These are phyloP conservation scores for Trametes coccinea DNA, from an alignment of 768 basidiomycete genomes.

Conservation along the genomic window DNA sequence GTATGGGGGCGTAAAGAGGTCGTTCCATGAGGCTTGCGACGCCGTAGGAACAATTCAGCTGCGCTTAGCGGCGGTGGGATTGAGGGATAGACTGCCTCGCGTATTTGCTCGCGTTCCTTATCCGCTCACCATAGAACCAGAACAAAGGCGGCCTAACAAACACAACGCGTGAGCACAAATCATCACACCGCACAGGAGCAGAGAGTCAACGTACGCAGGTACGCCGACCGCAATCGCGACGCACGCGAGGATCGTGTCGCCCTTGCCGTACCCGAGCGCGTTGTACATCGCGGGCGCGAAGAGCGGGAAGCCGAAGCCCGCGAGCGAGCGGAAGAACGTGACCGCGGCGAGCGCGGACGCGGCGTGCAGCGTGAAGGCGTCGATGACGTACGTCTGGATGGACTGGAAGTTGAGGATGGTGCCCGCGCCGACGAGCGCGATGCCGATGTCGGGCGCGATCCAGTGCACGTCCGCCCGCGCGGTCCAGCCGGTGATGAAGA, in stretches of 20 bases:
- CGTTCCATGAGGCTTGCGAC: too few relatives aligned
- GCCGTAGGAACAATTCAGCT: too few relatives aligned
- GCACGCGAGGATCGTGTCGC: conserved; percentile 62
- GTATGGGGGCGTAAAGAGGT: too few relatives aligned
- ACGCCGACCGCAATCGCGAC: conserved; percentile 60
- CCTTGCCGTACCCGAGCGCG: conserved; percentile 67
- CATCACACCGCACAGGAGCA: not conserved
- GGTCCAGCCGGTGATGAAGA: conserved; percentile 73
- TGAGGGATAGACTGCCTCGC: not conserved
- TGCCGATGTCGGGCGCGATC: conserved; percentile 71
- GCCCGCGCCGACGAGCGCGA: conserved; percentile 55
- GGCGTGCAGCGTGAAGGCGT: conserved; percentile 63
- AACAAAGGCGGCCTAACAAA: not conserved
- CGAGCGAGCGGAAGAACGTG: conserved; percentile 59
- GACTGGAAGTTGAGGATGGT: conserved; percentile 60
- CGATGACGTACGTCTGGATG: conserved; percentile 69
- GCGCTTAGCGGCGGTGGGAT: too few relatives aligned
- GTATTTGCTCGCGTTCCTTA: not conserved
- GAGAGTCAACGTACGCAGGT: conserved; percentile 37
- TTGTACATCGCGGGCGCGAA: conserved; percentile 72
- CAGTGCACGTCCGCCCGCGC: conserved; percentile 59
- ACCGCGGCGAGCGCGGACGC: conserved; percentile 72
- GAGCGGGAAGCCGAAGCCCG: conserved; percentile 77
- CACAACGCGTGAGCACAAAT: conserved; percentile 24
- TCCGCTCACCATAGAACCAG: not conserved